phyloP scores from a whole-genome alignment of 1,284 basidiomycete genomes.

The Stereum hirsutum region DNA sequence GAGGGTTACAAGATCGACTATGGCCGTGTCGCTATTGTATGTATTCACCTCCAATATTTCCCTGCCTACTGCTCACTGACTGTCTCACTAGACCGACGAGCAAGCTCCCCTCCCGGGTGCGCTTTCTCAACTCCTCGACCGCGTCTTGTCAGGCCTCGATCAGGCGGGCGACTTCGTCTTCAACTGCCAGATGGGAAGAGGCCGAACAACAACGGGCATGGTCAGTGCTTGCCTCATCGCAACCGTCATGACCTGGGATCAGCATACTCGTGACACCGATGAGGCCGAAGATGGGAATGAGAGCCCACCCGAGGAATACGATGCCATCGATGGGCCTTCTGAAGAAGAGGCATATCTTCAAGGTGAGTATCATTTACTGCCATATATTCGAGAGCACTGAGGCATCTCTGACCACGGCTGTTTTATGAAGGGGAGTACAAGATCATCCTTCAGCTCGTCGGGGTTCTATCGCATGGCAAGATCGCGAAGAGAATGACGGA shows the following conservation, averaged over 20 bases:
- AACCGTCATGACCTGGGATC: slow-evolving; percentile 62
- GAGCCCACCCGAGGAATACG: slow-evolving; percentile 37
- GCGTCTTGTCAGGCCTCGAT: slow-evolving; percentile 58
- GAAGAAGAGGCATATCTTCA: slow-evolving; percentile 84
- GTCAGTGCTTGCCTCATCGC: slow-evolving; percentile 83
- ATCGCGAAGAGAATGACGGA: slow-evolving; percentile 92
- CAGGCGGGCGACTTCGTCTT: slow-evolving; percentile 74
- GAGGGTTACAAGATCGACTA: slow-evolving; percentile 91
- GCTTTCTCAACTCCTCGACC: slow-evolving; percentile 68
- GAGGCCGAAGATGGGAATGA: slow-evolving; percentile 19
- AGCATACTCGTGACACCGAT: slow-evolving; percentile 28
- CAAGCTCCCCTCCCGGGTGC: slow-evolving; percentile 89
- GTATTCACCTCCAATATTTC: slow-evolving; percentile 19
- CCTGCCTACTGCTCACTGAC: slow-evolving; percentile 1
- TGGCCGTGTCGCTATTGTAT: slow-evolving; percentile 76
- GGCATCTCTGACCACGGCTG: not conserved
- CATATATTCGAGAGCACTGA: not conserved
- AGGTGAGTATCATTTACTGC: slow-evolving; percentile 46
- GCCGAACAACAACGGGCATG: slow-evolving; percentile 91
- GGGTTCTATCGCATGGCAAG: slow-evolving; percentile 82
- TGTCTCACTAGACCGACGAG: slow-evolving; percentile 73
- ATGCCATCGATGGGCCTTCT: slow-evolving; percentile 67
- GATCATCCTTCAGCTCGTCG: slow-evolving; percentile 89
- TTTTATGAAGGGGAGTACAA: slow-evolving; percentile 84
- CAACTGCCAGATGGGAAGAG: slow-evolving; percentile 82